Percentiles rank a stretch among this genome's conserved stretches.
Conservation (phyloP, 2,329 filamentous ascomycete genomes). For the Coniochaeta ligniaria region DNA sequence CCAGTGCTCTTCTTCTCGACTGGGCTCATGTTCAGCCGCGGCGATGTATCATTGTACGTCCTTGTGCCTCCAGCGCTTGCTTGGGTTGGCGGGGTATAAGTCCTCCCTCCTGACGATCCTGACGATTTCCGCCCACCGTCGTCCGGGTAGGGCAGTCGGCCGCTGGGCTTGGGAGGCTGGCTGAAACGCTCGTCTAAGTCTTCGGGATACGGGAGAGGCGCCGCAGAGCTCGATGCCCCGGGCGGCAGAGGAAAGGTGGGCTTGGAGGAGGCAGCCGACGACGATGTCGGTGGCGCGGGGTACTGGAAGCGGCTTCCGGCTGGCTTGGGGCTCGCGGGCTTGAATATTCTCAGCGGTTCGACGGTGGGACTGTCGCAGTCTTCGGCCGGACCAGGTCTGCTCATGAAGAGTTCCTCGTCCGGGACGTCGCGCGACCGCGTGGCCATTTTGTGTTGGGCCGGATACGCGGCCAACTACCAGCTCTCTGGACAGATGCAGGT, state of each 20-base stretch:
- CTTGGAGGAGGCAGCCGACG: slow-evolving; percentile 30
- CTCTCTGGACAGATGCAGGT: background rate
- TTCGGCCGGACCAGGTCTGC: slow-evolving; percentile 39
- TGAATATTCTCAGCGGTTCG: slow-evolving; percentile 78
- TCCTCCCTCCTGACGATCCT: slow-evolving; percentile 18
- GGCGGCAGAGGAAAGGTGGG: slow-evolving; percentile 58
- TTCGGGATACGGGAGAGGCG: slow-evolving; percentile 65
- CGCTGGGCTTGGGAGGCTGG: slow-evolving; percentile 29
- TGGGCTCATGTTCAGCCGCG: slow-evolving; percentile 48
- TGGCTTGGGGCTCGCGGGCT: slow-evolving; percentile 61
- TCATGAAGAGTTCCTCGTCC: slow-evolving; percentile 80
- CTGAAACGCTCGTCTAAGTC: slow-evolving; percentile 48
- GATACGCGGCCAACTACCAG: slow-evolving; percentile 3
- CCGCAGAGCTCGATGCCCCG: slow-evolving; percentile 63
- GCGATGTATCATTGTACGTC: slow-evolving; percentile 40
- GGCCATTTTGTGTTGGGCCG: slow-evolving; percentile 27
- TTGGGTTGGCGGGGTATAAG: slow-evolving; percentile 24
- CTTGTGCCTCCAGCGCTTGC: background rate
- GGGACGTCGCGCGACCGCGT: slow-evolving; percentile 56
- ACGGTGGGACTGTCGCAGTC: slow-evolving; percentile 67
- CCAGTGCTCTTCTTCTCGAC: slow-evolving; percentile 52
- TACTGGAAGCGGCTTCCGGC: slow-evolving; percentile 40
- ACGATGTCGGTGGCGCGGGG: slow-evolving; percentile 35
- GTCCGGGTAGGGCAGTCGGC: slow-evolving; percentile 35
- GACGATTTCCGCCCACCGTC: slow-evolving; percentile 30